phyloP scores from a whole-genome alignment of 1,139 yeast species.

The Blastobotrys persicus region DNA sequence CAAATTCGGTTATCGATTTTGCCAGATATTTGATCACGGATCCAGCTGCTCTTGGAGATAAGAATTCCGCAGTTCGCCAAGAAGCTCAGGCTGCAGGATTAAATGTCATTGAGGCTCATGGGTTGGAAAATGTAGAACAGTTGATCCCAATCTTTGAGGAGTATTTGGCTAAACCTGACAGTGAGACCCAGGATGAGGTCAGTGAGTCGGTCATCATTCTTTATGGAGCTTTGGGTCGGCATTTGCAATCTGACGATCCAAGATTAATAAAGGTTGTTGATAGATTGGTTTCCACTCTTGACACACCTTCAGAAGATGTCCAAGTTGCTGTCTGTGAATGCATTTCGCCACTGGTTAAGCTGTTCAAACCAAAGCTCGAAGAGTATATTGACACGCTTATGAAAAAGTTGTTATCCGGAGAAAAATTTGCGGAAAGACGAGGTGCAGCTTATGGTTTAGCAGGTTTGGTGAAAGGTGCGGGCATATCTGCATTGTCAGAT shows the following conservation, averaged over 20 bases:
- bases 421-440: conserved; percentile 58
- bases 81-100: conserved; percentile 91
- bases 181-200: conserved; percentile 52
- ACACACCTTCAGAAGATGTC: conserved; percentile 84
- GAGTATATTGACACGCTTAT: conserved; percentile 58
- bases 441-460: conserved; percentile 98
- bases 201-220: conserved; percentile 80
- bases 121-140: conserved; percentile 60
- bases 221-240: conserved; percentile 86
- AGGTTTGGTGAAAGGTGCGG: conserved; percentile 88
- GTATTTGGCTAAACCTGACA: conserved; percentile 41
- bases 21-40: conserved; percentile 59
- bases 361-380: conserved; percentile 47
- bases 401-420: conserved; percentile 52
- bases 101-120: conserved; percentile 62
- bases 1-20: conserved; percentile 45
- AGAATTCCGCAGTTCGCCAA: conserved; percentile 69
- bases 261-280: conserved; percentile 65
- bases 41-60: conserved; percentile 68
- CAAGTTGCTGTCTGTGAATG: conserved; percentile 85
- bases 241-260: conserved; percentile 60
- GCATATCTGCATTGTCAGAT: conserved; percentile 71
- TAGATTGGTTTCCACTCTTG: conserved; percentile 68
- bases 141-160: conserved; percentile 76
- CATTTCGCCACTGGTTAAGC: conserved; percentile 75